phyloP scores from a whole-genome alignment of 805 yeast genomes.

The Lachancea kluyveri region DNA sequence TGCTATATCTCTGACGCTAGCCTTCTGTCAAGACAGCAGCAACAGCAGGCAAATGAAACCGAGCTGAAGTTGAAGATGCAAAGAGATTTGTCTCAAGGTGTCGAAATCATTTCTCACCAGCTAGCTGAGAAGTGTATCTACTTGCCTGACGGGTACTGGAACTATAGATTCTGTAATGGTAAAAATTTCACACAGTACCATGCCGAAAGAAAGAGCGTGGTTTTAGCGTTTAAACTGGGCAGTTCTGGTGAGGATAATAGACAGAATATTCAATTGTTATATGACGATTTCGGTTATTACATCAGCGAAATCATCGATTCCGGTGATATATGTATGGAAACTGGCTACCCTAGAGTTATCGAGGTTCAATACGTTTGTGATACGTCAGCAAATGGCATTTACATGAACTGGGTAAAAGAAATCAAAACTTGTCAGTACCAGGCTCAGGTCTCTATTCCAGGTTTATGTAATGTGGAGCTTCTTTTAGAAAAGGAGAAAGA shows the following conservation, averaged over 20 bases:
- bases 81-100: constrained; percentile 15
- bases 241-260: constrained; percentile 13
- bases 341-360: constrained; percentile 43
- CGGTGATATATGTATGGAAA: constrained; percentile 59
- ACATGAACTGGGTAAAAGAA: constrained; percentile 41
- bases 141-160: constrained; percentile 44
- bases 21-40: constrained; percentile 1
- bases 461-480: constrained; percentile 38
- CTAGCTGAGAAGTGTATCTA: constrained; percentile 21
- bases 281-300: constrained; percentile 32
- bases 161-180: constrained; percentile 45
- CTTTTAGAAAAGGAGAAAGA: constrained; percentile 19
- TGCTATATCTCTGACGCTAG: constrained; percentile 19
- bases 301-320: constrained; percentile 32
- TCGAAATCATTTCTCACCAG: constrained; percentile 12
- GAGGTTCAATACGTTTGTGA: constrained; percentile 57
- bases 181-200: constrained; percentile 46
- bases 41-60: constrained; percentile 8
- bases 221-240: constrained; percentile 29
- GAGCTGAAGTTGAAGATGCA: constrained; percentile 10
- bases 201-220: constrained; percentile 6
- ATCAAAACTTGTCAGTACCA: constrained; percentile 52
- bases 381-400: constrained; percentile 25
- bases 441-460: constrained; percentile 44
- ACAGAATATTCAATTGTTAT: constrained; percentile 20